These are phyloP conservation scores for Mycena sanguinolenta DNA, from an alignment of 768 basidiomycete genomes.

Conservation along the genomic window DNA sequence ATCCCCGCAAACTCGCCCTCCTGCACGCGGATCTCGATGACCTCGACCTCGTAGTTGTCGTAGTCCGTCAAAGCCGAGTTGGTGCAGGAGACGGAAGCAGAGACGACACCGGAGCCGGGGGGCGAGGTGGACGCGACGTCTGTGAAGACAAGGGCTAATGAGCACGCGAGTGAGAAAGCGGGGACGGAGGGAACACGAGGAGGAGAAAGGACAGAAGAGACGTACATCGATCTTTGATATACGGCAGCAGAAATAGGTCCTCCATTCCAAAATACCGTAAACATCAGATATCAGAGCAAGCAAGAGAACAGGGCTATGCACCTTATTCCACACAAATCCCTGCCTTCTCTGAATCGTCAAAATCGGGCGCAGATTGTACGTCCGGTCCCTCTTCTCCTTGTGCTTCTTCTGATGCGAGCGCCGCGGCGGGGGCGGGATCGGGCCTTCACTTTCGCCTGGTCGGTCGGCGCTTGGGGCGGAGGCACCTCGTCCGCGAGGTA, in stretches of 20 bases:
- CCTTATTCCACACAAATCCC: slow-evolving; percentile 94
- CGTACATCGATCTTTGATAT: slow-evolving; percentile 58
- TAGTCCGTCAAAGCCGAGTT: slow-evolving; percentile 78
- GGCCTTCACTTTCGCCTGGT: slow-evolving; percentile 63
- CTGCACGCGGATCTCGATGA: slow-evolving; percentile 87
- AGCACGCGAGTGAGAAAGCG: no score
- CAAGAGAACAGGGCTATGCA: slow-evolving; percentile 50
- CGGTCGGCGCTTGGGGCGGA: slow-evolving; percentile 3
- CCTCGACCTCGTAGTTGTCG: slow-evolving; percentile 90
- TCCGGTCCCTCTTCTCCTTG: slow-evolving; percentile 52
- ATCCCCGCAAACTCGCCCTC: slow-evolving; percentile 67
- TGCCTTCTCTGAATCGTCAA: slow-evolving; percentile 89
- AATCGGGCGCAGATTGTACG: slow-evolving; percentile 81
- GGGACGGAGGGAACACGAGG: no score
- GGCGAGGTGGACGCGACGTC: slow-evolving; percentile 70
- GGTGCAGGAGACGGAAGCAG: slow-evolving; percentile 76
- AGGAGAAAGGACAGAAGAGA: no score
- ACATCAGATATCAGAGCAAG: neutral
- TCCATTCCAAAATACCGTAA: slow-evolving; percentile 45
- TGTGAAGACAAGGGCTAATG: no score
- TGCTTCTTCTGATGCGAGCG: slow-evolving; percentile 68
- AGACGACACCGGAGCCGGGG: slow-evolving; percentile 76
- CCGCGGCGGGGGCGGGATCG: slow-evolving; percentile 64
- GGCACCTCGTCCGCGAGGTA: no score
- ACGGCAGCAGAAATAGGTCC: slow-evolving; percentile 91